Evolutionary conservation across 768 basidiomycete genomes (phyloP), one percentile per base, ranked within the genome.

Genomic region (Hygrocybe punicea): DNA sequence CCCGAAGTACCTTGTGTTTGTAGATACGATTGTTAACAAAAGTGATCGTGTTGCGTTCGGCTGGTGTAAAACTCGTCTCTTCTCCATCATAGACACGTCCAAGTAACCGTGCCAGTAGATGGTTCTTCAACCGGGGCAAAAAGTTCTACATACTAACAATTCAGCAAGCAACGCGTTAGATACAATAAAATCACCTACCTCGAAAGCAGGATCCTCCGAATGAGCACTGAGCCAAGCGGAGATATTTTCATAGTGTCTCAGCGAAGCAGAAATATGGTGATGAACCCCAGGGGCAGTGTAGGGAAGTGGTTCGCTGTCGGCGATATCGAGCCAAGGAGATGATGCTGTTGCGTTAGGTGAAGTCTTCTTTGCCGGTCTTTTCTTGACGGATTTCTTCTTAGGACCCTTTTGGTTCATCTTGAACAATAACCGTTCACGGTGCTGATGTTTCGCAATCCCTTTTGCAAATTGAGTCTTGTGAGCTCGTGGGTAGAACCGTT

Each of bases 401-500:
- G 45, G 23, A 13, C 11, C 45, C 23, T 47, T 23, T 23, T 47
- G 17, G 21, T 24, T 33, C 17, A 17, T 19, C 16, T 53, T 13
- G 25, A 23, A 19, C 16, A 59, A 21, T 13, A 24, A 19, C n/a
- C 42, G 11, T 56, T 63, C 57, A 7, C 62, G 60, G 9, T 61
- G 44, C 29, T 63, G 52, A n/a, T 54, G 53, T 11, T 42, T 60
- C 0, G 67, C 69, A 35, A 77, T 73, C 21, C 70, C 66, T 1
- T 37, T 23, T 0, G 47, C 60, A 17, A 62, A 56, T 17, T 63
- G 51, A 24, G 58, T 68, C 58, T 76, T 76, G 63, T 72, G 74
- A 1, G 69, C 72, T 1, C 62, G 52, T 0, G 59, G 36, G 39
- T 76, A 79, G 23, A 71, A 70, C 0, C 56, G 50, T 61, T 80